These are phyloP conservation scores for Alloteropsis semialata DNA, from an alignment of 176 grass and related monocot species.

Conservation along the genomic window DNA sequence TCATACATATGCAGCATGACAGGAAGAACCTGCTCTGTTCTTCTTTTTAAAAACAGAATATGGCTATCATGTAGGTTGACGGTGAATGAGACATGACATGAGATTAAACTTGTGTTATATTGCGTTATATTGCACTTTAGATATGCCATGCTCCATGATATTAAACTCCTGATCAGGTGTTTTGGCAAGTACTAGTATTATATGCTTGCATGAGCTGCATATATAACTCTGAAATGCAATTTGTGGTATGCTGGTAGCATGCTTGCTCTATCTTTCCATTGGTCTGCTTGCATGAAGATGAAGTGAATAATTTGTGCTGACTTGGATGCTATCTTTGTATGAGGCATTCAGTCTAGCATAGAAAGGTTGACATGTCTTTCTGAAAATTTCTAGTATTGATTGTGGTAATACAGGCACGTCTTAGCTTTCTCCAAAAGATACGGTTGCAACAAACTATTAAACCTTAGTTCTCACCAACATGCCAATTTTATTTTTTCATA, in stretches of 20 bases:
- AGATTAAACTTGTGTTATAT: background rate
- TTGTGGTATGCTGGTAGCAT: background rate
- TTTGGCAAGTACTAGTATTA: background rate
- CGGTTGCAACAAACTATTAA: background rate
- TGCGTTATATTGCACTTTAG: too few relatives aligned
- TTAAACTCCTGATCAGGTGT: background rate
- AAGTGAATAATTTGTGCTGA: background rate
- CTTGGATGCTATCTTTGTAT: background rate
- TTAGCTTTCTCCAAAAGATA: background rate
- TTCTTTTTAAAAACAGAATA: too few relatives aligned
- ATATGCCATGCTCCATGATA: too few relatives aligned
- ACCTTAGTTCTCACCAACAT: background rate
- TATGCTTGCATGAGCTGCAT: background rate
- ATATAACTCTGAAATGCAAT: background rate
- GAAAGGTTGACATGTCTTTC: background rate
- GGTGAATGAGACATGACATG: background rate
- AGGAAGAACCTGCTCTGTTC: background rate
- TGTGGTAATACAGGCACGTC: background rate
- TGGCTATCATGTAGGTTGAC: background rate
- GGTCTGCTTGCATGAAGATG: background rate
- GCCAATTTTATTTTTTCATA: background rate
- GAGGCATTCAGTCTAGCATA: background rate
- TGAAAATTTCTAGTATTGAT: background rate
- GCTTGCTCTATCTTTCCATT: background rate
- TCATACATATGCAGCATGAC: too few relatives aligned